These are phyloP conservation scores for Neospermospora avenae DNA, from an alignment of 2,329 filamentous ascomycete genomes.

Conservation along the genomic window DNA sequence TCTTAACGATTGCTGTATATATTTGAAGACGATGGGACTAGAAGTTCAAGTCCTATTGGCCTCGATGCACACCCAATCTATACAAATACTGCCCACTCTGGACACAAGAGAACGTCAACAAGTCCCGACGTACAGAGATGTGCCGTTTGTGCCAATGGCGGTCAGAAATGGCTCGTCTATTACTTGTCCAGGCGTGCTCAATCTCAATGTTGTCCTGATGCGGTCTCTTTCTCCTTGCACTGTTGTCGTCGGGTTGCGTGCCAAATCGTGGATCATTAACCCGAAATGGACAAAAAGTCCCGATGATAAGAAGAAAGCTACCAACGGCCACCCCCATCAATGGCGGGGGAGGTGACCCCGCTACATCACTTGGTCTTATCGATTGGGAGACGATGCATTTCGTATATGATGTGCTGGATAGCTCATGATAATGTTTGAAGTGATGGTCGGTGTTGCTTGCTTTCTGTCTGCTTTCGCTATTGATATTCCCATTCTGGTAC, in stretches of 20 bases:
- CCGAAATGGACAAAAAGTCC: slow-evolving; percentile 30
- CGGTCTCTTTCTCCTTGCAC: slow-evolving; percentile 19
- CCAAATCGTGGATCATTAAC: slow-evolving; percentile 20
- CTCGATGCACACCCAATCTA: too few relatives aligned
- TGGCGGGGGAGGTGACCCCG: slow-evolving; percentile 19
- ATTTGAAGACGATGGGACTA: too few relatives aligned
- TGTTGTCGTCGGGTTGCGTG: background rate
- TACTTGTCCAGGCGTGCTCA: background rate
- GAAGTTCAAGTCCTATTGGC: too few relatives aligned
- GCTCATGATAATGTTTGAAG: slow-evolving; percentile 5
- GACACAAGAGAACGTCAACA: too few relatives aligned
- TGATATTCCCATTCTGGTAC: background rate
- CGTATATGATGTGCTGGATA: slow-evolving; percentile 11
- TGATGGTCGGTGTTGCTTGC: slow-evolving; percentile 1
- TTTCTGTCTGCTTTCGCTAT: background rate
- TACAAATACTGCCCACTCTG: too few relatives aligned
- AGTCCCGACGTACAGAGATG: too few relatives aligned
- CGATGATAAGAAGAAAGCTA: slow-evolving; percentile 23
- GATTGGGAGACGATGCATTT: background rate
- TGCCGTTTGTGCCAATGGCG: slow-evolving; percentile 12
- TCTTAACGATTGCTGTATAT: too few relatives aligned
- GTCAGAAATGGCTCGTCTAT: slow-evolving; percentile 7
- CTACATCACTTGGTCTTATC: slow-evolving; percentile 16
- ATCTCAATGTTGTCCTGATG: slow-evolving; percentile 21
- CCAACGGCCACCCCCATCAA: slow-evolving; percentile 11